phyloP scores from a whole-genome alignment of 2,329 filamentous ascomycete species.

The Fusarium austroafricanum region DNA sequence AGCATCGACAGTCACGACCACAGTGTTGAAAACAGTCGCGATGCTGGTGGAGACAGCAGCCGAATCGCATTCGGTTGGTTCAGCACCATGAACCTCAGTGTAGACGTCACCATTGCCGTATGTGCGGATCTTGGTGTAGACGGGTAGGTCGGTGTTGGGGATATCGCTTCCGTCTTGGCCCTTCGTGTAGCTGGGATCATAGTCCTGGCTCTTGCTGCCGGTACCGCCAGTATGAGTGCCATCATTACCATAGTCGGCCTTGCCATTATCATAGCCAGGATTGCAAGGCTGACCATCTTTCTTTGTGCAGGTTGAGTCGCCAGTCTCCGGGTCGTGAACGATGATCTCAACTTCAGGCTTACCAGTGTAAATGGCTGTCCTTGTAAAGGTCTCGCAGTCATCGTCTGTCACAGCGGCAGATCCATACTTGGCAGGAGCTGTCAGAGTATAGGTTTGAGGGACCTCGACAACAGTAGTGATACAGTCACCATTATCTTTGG shows the following conservation, averaged over 20 bases:
- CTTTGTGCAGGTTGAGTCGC: conserved; percentile 46
- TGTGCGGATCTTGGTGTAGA: conserved; percentile 37
- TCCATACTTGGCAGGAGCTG: conserved; percentile 40
- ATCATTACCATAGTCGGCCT: conserved; percentile 8
- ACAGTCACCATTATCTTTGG: conserved; percentile 32
- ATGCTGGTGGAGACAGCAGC: conserved; percentile 47
- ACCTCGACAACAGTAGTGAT: conserved; percentile 34
- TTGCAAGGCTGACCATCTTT: conserved; percentile 47
- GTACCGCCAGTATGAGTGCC: not conserved
- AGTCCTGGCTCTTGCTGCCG: conserved; percentile 21
- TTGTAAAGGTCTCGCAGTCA: conserved; percentile 29
- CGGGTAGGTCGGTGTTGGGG: conserved; percentile 15
- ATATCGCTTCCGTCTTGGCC: conserved; percentile 4
- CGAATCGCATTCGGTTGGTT: conserved; percentile 40
- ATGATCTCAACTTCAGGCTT: conserved; percentile 48
- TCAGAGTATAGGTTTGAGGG: conserved; percentile 39
- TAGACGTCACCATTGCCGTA: conserved; percentile 20
- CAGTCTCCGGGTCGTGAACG: conserved; percentile 49
- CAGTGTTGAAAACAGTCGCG: conserved; percentile 53
- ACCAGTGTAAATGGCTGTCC: conserved; percentile 34
- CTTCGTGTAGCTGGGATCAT: conserved; percentile 26
- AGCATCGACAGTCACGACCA: conserved; percentile 48
- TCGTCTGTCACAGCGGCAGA: conserved; percentile 43
- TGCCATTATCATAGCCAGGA: conserved; percentile 15
- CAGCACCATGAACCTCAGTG: conserved; percentile 20